Conservation (phyloP, 2,329 filamentous ascomycete species). For the Cladorrhinum sp. region DNA sequence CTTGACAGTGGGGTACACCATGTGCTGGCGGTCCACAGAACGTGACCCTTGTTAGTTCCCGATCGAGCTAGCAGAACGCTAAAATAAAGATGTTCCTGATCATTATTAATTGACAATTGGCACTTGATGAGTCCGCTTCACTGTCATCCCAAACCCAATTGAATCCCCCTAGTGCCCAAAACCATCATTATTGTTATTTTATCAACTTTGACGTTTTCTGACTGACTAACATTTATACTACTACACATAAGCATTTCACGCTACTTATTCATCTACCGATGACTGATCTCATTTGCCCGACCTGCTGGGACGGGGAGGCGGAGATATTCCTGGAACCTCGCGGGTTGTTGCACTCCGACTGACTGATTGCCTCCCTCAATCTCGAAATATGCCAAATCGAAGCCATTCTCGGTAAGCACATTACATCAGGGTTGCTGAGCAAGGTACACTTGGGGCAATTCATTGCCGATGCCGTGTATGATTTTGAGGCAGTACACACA, state of each 20-base stretch:
- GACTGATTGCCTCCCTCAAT: neutral
- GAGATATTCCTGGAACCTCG: neutral
- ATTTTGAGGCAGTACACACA: slow-evolving; percentile 3
- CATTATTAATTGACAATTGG: neutral
- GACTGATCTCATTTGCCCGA: neutral
- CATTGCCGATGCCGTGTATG: neutral
- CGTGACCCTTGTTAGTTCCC: neutral
- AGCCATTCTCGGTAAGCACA: neutral
- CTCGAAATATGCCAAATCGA: neutral
- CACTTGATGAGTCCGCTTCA: neutral
- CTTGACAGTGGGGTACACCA: slow-evolving; percentile 15
- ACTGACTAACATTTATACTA: too few relatives aligned
- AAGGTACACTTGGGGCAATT: neutral
- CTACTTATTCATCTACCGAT: too few relatives aligned
- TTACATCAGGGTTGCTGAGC: neutral
- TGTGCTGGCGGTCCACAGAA: slow-evolving; percentile 19
- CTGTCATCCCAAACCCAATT: too few relatives aligned
- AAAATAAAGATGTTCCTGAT: slow-evolving; percentile 5
- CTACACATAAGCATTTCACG: too few relatives aligned
- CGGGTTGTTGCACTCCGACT: neutral
- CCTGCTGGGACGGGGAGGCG: neutral
- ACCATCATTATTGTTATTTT: too few relatives aligned
- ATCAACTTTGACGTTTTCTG: too few relatives aligned
- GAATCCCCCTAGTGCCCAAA: too few relatives aligned
- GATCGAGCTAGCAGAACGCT: slow-evolving; percentile 6